phyloP scores from a whole-genome alignment of 73 alveolate species.

The Tetrahymena thermophila region DNA sequence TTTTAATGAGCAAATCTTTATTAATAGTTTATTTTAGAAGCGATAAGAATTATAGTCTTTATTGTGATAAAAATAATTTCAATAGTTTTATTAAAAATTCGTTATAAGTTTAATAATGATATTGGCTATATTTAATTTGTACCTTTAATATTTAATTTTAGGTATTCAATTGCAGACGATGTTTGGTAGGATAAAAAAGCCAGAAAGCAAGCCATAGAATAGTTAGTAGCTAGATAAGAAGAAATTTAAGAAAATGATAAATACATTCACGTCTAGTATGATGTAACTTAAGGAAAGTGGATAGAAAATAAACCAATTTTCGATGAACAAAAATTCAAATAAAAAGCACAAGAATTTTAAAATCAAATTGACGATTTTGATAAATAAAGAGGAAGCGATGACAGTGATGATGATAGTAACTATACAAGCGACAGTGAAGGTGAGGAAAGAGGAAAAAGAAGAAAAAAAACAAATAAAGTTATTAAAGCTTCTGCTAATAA shows the following conservation, averaged over 20 bases:
- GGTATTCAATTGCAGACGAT: slow-evolving; percentile 28
- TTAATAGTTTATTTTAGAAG: not conserved
- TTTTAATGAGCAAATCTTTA: not conserved
- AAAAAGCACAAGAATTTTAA: not conserved
- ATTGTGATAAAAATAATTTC: no score
- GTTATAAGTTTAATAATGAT: no score
- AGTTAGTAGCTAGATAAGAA: not conserved
- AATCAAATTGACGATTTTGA: not conserved
- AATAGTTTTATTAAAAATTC: no score
- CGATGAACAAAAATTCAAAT: not conserved
- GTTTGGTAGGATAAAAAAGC: slow-evolving; percentile 25
- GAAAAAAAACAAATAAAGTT: not conserved
- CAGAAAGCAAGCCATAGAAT: slow-evolving; percentile 5
- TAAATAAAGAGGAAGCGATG: not conserved
- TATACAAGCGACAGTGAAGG: not conserved
- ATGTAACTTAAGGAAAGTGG: not conserved
- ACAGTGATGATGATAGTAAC: not conserved
- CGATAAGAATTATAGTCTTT: not conserved
- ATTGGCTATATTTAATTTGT: no score
- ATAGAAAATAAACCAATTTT: not conserved
- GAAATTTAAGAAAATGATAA: slow-evolving; percentile 2
- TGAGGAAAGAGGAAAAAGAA: not conserved
- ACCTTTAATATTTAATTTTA: not conserved
- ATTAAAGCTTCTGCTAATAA: not conserved
- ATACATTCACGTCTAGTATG: not conserved